phyloP scores from a whole-genome alignment of 495 filamentous ascomycete genomes.

The Neurospora tetrasperma region DNA sequence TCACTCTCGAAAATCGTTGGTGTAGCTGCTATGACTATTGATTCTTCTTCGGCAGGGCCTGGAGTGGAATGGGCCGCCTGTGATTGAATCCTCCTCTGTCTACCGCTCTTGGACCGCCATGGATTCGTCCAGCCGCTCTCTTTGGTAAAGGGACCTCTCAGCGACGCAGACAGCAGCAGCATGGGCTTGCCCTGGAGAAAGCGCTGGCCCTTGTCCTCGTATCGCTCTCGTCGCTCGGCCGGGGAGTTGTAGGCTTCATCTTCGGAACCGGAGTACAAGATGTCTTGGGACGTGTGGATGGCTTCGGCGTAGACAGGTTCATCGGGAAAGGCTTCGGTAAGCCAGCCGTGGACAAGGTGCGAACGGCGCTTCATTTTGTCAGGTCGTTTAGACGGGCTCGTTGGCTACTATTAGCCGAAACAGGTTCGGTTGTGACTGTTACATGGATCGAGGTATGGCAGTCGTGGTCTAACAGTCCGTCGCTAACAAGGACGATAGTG shows the following conservation, averaged over 20 bases:
- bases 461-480: not conserved
- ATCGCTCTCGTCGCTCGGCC: slow-evolving; percentile 42
- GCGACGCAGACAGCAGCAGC: slow-evolving; percentile 49
- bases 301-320: slow-evolving; percentile 37
- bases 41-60: slow-evolving; percentile 1
- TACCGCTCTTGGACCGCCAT: slow-evolving; percentile 32
- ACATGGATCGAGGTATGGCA: not conserved
- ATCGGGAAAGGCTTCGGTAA: slow-evolving; percentile 13
- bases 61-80: not conserved
- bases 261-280: slow-evolving; percentile 47
- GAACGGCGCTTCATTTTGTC: slow-evolving; percentile 1
- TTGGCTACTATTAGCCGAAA: not conserved
- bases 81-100: not conserved
- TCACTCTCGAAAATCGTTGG: not conserved
- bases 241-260: slow-evolving; percentile 40
- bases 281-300: slow-evolving; percentile 24
- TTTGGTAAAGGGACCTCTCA: slow-evolving; percentile 53
- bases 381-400: not conserved
- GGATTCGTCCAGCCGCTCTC: slow-evolving; percentile 52
- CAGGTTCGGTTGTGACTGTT: not conserved
- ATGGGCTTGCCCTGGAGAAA: slow-evolving; percentile 49
- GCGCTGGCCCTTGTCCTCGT: slow-evolving; percentile 47
- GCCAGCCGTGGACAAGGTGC: slow-evolving; percentile 5
- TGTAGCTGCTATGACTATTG: not conserved
- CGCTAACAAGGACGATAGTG: not conserved